These are phyloP conservation scores for Termitomyces titanicus DNA, from an alignment of 768 basidiomycete species.

Conservation along the genomic window DNA sequence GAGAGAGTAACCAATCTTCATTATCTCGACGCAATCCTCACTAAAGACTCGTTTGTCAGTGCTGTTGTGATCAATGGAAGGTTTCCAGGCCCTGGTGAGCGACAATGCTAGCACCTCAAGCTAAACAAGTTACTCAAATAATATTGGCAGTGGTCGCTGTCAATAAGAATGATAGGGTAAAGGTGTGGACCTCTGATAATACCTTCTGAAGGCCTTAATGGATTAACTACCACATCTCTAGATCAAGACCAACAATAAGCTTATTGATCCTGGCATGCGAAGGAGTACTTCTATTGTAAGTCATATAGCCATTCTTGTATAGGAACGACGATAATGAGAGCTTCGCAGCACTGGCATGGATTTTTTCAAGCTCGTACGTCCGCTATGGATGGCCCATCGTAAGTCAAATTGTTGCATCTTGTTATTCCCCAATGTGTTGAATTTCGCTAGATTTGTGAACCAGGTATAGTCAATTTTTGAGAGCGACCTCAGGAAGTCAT, in stretches of 20 bases:
- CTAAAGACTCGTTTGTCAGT: neutral
- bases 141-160: neutral
- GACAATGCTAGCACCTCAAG: neutral
- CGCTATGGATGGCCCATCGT: constrained; percentile 34
- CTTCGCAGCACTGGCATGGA: constrained; percentile 29
- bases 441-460: constrained; percentile 33
- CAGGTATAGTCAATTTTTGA: constrained; percentile 19
- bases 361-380: constrained; percentile 31
- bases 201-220: neutral
- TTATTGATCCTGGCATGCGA: constrained; percentile 20
- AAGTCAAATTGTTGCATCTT: constrained; percentile 1
- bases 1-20: neutral
- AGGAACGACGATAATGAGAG: neutral
- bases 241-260: constrained; percentile 11
- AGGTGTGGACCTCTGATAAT: neutral
- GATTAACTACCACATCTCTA: neutral
- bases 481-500: neutral
- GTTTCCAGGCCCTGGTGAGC: neutral
- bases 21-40: neutral
- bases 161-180: neutral
- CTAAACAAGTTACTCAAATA: neutral
- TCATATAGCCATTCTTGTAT: neutral
- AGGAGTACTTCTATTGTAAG: constrained; percentile 22
- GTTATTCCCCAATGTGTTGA: neutral
- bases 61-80: neutral